Evolutionary conservation across 169 alveolate genomes (phyloP).

Genomic region (Eimeria necatrix): DNA sequence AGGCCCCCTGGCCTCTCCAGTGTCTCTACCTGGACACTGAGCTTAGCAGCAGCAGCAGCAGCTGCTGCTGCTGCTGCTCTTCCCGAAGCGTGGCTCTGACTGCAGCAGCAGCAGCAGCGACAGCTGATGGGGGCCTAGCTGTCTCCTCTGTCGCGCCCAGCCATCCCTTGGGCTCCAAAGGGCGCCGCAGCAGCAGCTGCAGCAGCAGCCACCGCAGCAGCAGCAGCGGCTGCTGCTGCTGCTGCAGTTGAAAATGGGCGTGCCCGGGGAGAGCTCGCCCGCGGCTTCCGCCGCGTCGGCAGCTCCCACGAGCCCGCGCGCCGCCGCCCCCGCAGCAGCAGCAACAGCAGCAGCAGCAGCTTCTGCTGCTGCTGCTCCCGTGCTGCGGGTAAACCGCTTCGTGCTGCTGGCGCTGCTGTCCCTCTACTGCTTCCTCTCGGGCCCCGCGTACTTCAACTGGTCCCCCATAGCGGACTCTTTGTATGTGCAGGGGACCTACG

Average conservation of each 20-base stretch:
- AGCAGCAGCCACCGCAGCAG: slow-evolving; percentile 18
- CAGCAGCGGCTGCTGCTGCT: slow-evolving; percentile 21
- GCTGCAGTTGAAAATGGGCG: neutral
- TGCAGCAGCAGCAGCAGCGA: too few relatives aligned
- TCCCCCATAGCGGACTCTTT: slow-evolving; percentile 64
- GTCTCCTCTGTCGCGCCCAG: too few relatives aligned
- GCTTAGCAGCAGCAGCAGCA: too few relatives aligned
- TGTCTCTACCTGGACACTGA: too few relatives aligned
- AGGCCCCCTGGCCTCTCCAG: too few relatives aligned
- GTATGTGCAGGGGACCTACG: neutral
- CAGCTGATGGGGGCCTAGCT: too few relatives aligned
- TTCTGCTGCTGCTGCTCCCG: too few relatives aligned
- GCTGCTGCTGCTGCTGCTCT: neutral
- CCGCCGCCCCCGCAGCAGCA: too few relatives aligned
- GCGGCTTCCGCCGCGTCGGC: neutral
- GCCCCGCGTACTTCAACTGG: slow-evolving; percentile 57
- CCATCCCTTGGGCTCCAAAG: neutral
- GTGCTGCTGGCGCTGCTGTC: slow-evolving; percentile 10
- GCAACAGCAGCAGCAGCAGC: too few relatives aligned
- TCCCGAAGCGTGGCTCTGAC: neutral
- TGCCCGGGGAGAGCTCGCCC: too few relatives aligned
- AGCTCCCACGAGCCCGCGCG: too few relatives aligned
- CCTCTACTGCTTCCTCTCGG: slow-evolving; percentile 58
- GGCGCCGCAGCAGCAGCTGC: slow-evolving; percentile 37
- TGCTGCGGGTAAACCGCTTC: neutral